These are phyloP conservation scores for Leccinum fibrillosum DNA, from an alignment of 768 basidiomycete species.

Conservation along the genomic window DNA sequence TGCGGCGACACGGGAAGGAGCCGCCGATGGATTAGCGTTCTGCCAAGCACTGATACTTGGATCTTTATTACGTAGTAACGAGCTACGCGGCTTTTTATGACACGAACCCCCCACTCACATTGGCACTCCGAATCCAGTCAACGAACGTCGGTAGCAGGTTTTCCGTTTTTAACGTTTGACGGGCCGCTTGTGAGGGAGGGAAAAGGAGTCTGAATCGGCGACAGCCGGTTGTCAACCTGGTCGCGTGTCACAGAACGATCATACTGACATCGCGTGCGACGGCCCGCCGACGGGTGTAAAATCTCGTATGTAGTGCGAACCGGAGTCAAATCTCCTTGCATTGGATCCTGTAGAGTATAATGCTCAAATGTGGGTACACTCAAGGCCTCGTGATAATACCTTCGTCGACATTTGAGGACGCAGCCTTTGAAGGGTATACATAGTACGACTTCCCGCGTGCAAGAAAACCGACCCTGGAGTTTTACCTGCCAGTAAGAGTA, in stretches of 20 bases:
- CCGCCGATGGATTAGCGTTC: background rate
- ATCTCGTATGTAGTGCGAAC: background rate
- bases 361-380: background rate
- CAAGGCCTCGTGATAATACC: background rate
- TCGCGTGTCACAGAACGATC: background rate
- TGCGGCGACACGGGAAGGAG: background rate
- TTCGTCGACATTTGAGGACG: background rate
- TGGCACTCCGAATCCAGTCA: background rate
- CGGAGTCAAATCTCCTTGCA: background rate
- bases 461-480: background rate
- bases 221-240: conserved; percentile 6
- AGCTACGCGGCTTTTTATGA: conserved; percentile 3
- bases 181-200: conserved; percentile 1
- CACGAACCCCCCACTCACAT: conserved; percentile 1
- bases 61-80: background rate
- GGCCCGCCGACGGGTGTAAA: background rate
- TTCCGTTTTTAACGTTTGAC: conserved; percentile 1
- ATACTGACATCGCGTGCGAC: background rate
- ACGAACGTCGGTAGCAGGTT: background rate
- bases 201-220: background rate
- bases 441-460: background rate
- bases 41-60: background rate
- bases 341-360: background rate
- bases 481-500: background rate
- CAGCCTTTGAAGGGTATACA: background rate